phyloP scores from a whole-genome alignment of 306 rosid genomes.

The Rosa multiflora region DNA sequence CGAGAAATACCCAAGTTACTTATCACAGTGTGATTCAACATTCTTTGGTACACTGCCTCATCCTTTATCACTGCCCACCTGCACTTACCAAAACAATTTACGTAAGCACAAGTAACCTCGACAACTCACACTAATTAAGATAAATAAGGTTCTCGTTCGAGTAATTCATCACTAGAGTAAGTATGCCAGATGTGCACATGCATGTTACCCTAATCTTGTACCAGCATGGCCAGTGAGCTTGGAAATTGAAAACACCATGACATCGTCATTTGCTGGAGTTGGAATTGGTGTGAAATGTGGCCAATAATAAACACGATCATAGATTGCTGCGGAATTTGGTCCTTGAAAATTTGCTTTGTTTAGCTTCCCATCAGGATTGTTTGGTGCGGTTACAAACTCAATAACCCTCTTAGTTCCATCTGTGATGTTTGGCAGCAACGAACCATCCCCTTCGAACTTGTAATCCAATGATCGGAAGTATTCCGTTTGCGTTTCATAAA shows the following conservation, averaged over 20 bases:
- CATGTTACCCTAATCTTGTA: conserved; percentile 39
- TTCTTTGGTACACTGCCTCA: conserved; percentile 38
- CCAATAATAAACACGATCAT: conserved; percentile 56
- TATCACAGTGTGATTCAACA: conserved; percentile 3
- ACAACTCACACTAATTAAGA: background rate
- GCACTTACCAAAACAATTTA: background rate
- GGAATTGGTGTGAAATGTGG: conserved; percentile 62
- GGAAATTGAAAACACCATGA: conserved; percentile 48
- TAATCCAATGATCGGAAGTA: conserved; percentile 30
- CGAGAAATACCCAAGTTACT: conserved; percentile 43
- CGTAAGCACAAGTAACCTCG: background rate
- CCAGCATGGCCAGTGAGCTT: conserved; percentile 65
- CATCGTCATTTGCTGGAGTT: conserved; percentile 44
- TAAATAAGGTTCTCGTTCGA: background rate
- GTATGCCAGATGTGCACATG: no score
- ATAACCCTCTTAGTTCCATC: conserved; percentile 16
- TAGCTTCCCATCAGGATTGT: conserved; percentile 57
- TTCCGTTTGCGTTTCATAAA: conserved; percentile 37
- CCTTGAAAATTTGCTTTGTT: conserved; percentile 30
- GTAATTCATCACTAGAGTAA: background rate
- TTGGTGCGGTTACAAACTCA: conserved; percentile 66
- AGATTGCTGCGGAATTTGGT: conserved; percentile 29
- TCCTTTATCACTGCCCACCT: conserved; percentile 65
- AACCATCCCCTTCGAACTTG: conserved; percentile 44
- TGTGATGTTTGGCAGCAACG: conserved; percentile 30